A percentile compares a stretch with the other conserved stretches of the same genome.
Evolutionary conservation across 306 rosid genomes (phyloP).

Genomic region (Lathyrus aphaca): DNA sequence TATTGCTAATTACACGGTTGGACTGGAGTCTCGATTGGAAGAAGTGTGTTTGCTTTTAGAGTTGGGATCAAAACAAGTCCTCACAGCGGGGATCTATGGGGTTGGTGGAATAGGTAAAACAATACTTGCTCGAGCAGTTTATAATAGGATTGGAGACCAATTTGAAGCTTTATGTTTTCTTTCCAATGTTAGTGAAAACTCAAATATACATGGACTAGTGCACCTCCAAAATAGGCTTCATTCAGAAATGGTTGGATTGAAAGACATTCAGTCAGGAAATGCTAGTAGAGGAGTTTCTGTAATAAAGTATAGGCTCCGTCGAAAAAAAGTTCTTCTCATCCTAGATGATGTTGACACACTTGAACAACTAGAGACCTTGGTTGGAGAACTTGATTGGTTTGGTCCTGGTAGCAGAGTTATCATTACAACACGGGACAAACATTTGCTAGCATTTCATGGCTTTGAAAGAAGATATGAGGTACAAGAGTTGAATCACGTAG

Average conservation of each 20-base stretch:
- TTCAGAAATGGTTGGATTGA: neutral
- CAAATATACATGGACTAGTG: neutral
- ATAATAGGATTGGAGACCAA: neutral
- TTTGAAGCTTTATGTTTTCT: neutral
- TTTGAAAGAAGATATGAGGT: neutral
- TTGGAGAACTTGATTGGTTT: constrained; percentile 1
- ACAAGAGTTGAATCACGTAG: neutral
- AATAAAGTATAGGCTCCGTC: neutral
- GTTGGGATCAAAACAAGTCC: neutral
- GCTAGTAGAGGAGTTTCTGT: neutral
- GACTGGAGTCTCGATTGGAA: neutral
- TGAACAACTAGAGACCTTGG: neutral
- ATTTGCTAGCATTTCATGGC: neutral
- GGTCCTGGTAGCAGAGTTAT: constrained; percentile 15
- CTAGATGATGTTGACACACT: neutral
- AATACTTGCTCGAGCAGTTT: neutral
- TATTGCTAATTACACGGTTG: neutral
- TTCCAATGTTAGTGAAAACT: neutral
- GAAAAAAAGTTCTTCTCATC: constrained; percentile 1
- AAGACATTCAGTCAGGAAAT: neutral
- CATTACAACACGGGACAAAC: neutral
- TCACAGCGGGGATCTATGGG: neutral
- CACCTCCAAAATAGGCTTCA: neutral
- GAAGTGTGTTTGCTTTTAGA: neutral
- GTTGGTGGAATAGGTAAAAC: neutral